phyloP scores from a whole-genome alignment of 108 stramenopile genomes.

The Skeletonema grethae region DNA sequence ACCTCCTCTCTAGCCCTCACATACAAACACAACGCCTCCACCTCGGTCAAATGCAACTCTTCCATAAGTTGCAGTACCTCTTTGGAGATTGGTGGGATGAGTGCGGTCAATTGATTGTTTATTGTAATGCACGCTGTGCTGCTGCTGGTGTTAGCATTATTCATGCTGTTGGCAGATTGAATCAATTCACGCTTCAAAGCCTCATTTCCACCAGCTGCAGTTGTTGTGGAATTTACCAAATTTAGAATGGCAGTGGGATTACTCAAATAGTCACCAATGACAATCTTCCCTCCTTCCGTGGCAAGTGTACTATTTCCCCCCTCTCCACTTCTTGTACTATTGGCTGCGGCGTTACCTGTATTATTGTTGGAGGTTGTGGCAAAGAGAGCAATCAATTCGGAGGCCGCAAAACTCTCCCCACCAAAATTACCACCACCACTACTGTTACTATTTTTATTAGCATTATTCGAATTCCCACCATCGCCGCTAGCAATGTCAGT shows the following conservation, averaged over 20 bases:
- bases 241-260: constrained; percentile 23
- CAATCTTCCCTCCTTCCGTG: background rate
- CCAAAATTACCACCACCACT: background rate
- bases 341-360: too few species aligned
- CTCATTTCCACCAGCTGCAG: background rate
- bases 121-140: constrained; percentile 40
- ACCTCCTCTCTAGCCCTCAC: constrained; percentile 39
- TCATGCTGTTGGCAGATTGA: background rate
- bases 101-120: constrained; percentile 23
- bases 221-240: background rate
- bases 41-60: constrained; percentile 60
- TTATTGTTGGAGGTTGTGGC: background rate
- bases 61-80: constrained; percentile 54
- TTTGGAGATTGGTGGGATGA: constrained; percentile 51
- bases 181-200: background rate
- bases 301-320: background rate
- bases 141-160: constrained; percentile 8
- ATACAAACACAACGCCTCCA: constrained; percentile 56
- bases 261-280: constrained; percentile 9
- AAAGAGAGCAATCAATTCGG: constrained; percentile 13
- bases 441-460: background rate
- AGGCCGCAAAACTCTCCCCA: background rate
- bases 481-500: background rate
- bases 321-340: too few species aligned
- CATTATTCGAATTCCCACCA: too few species aligned